Percentiles rank a stretch among this genome's conserved stretches.
These are phyloP conservation scores for Passiflora organensis DNA, from an alignment of 345 rosid genomes.

Conservation along the genomic window DNA sequence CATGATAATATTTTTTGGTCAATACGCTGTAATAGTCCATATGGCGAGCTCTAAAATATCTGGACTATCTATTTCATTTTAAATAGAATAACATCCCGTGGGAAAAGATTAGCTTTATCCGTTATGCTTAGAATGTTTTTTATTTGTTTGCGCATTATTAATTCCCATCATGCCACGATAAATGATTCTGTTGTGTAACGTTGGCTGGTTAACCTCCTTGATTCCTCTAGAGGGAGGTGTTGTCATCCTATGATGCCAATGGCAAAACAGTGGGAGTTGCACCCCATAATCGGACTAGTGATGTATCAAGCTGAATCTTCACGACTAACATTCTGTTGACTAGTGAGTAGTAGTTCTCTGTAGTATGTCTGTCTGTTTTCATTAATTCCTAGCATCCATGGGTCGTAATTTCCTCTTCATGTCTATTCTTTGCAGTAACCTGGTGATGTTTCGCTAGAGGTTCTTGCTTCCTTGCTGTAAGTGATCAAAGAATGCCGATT, in stretches of 20 bases:
- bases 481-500: constrained; percentile 6
- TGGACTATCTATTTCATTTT: no score
- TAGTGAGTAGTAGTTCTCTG: constrained; percentile 2
- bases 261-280: constrained; percentile 33
- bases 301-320: constrained; percentile 34
- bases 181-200: constrained; percentile 13
- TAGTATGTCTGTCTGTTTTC: constrained; percentile 1
- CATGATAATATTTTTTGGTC: no score
- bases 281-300: constrained; percentile 35
- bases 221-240: constrained; percentile 41
- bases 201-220: constrained; percentile 28
- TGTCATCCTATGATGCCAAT: constrained; percentile 42
- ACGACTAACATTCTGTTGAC: constrained; percentile 17
- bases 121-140: not conserved
- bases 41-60: no score
- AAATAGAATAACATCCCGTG: no score
- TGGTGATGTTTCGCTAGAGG: constrained; percentile 7
- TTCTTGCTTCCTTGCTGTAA: constrained; percentile 3
- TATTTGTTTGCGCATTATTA: not conserved
- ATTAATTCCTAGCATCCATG: not conserved
- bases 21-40: no score
- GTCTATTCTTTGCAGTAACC: not conserved
- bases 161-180: not conserved
- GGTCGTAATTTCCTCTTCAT: not conserved
- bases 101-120: no score